phyloP scores from a whole-genome alignment of 1,139 yeast genomes.

The Geotrichum cucujoidarum region DNA sequence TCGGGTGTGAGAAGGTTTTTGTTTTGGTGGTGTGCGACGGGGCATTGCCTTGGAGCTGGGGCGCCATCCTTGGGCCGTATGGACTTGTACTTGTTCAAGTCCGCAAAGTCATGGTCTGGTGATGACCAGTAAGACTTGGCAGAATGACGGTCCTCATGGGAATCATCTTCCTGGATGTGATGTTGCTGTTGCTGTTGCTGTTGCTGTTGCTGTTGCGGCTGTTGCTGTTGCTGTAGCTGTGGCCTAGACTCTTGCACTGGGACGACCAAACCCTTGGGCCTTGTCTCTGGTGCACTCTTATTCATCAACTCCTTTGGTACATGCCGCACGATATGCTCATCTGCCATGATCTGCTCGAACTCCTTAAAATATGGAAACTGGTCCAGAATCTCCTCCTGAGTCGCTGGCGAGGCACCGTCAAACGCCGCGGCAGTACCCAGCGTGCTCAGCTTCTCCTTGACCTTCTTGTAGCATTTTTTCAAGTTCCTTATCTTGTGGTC shows the following conservation, averaged over 20 bases:
- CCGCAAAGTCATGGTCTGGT: slow-evolving; percentile 13
- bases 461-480: slow-evolving; percentile 18
- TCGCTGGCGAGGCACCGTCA: slow-evolving; percentile 5
- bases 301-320: slow-evolving; percentile 7
- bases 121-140: slow-evolving; percentile 4
- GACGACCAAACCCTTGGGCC: no score
- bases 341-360: slow-evolving; percentile 18
- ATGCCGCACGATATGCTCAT: slow-evolving; percentile 15
- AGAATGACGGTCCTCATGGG: background rate
- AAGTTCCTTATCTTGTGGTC: slow-evolving; percentile 20
- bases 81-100: slow-evolving; percentile 14
- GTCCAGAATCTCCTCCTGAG: slow-evolving; percentile 16
- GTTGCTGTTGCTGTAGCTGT: no score
- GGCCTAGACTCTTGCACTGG: no score
- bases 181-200: no score
- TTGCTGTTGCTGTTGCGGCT: no score
- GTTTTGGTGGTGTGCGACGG: slow-evolving; percentile 12
- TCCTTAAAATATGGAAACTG: slow-evolving; percentile 19
- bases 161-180: background rate
- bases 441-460: slow-evolving; percentile 12
- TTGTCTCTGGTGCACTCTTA: no score
- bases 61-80: slow-evolving; percentile 14
- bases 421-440: slow-evolving; percentile 3
- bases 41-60: slow-evolving; percentile 9
- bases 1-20: background rate